phyloP scores from a whole-genome alignment of 2,329 filamentous ascomycete genomes.

The Cladophialophora carrionii region DNA sequence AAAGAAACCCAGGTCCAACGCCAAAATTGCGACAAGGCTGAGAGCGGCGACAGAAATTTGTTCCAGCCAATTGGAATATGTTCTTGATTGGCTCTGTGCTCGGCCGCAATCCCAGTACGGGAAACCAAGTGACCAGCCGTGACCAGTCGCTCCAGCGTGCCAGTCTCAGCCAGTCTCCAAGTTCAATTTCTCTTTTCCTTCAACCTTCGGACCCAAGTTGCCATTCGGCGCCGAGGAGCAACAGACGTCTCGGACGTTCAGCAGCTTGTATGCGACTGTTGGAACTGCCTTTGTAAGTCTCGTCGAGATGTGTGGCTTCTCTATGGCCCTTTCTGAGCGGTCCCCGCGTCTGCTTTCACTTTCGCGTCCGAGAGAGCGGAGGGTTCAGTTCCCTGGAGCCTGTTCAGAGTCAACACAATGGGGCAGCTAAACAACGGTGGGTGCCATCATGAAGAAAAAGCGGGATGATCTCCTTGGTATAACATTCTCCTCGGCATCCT shows the following conservation, averaged over 20 bases:
- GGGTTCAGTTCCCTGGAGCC: constrained; percentile 6
- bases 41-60: background rate
- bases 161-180: no score
- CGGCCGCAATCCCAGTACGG: background rate
- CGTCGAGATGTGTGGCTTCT: background rate
- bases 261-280: background rate
- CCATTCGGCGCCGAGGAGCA: background rate
- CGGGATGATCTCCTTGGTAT: constrained; percentile 1
- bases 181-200: background rate
- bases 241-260: background rate
- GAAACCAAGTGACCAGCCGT: background rate
- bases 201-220: background rate
- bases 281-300: background rate
- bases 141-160: no score
- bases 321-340: background rate
- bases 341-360: background rate
- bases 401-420: background rate
- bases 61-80: background rate
- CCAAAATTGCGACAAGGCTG: background rate
- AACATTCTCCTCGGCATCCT: background rate
- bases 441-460: constrained; percentile 5
- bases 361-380: constrained; percentile 14
- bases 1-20: background rate
- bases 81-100: background rate
- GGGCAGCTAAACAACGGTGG: constrained; percentile 3